Percentiles rank a stretch among this genome's conserved stretches.
phyloP scores from a whole-genome alignment of 2,329 filamentous ascomycete genomes.

The Clarireedia paspali region DNA sequence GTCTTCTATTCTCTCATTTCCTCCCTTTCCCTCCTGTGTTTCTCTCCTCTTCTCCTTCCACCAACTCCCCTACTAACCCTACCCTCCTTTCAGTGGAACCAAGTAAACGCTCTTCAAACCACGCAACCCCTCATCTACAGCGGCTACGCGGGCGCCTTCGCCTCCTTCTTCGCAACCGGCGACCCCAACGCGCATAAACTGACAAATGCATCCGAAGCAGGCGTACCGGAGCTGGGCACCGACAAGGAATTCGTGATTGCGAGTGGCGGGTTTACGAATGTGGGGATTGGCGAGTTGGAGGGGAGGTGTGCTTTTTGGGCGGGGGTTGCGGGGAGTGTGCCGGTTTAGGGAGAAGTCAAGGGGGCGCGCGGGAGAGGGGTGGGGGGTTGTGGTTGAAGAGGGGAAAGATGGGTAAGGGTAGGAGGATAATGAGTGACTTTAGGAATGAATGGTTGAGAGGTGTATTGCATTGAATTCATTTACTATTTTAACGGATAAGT shows the following conservation, averaged over 20 bases:
- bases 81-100: conserved; percentile 42
- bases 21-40: neutral
- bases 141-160: conserved; percentile 51
- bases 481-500: too few relatives aligned
- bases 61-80: neutral
- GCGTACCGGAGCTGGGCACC: conserved; percentile 34
- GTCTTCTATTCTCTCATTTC: conserved; percentile 4
- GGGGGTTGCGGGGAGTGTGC: conserved; percentile 37
- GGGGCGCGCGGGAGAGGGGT: too few relatives aligned
- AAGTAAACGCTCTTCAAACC: conserved; percentile 43
- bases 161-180: conserved; percentile 51
- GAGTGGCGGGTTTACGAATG: conserved; percentile 36
- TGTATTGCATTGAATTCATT: too few relatives aligned
- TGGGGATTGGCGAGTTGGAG: conserved; percentile 33
- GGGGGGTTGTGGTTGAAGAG: neutral
- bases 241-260: conserved; percentile 45
- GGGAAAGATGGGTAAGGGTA: too few relatives aligned
- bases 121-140: conserved; percentile 45
- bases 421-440: too few relatives aligned
- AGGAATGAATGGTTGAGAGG: too few relatives aligned
- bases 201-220: conserved; percentile 35
- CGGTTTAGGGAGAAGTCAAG: conserved; percentile 30
- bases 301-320: conserved; percentile 46
- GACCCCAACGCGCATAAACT: conserved; percentile 51
- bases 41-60: neutral